A percentile compares a stretch with the other conserved stretches of the same genome.
Conservation (phyloP, 805 yeast genomes). For the Pichia pseudocactophila region DNA sequence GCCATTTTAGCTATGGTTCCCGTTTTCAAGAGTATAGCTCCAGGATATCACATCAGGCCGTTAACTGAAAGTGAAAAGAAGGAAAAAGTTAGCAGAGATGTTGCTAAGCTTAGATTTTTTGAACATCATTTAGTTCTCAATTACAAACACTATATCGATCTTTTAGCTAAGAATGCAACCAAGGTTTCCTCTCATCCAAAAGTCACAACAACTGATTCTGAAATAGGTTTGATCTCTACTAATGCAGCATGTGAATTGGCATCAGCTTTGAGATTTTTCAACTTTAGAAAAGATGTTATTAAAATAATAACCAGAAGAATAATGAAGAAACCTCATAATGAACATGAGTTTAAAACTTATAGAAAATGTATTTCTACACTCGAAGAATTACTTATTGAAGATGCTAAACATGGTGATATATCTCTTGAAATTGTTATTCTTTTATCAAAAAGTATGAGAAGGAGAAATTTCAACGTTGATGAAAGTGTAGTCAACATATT, state of each 20-base stretch:
- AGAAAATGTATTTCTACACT: slow-evolving; percentile 53
- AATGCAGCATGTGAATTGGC: slow-evolving; percentile 75
- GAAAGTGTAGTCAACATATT: slow-evolving; percentile 72
- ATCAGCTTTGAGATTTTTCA: slow-evolving; percentile 65
- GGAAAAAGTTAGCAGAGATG: slow-evolving; percentile 78
- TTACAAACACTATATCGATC: slow-evolving; percentile 58
- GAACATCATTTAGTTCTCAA: slow-evolving; percentile 70
- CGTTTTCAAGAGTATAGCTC: slow-evolving; percentile 76
- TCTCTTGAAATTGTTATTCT: slow-evolving; percentile 66
- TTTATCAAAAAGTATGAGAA: slow-evolving; percentile 59
- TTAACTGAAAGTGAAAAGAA: slow-evolving; percentile 71
- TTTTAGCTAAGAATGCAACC: slow-evolving; percentile 33
- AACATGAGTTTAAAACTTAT: slow-evolving; percentile 42
- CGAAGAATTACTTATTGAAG: slow-evolving; percentile 66
- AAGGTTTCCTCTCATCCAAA: slow-evolving; percentile 26
- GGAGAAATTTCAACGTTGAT: slow-evolving; percentile 71
- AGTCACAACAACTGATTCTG: slow-evolving; percentile 28
- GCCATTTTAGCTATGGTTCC: slow-evolving; percentile 75
- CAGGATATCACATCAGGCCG: slow-evolving; percentile 80
- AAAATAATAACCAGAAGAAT: slow-evolving; percentile 59
- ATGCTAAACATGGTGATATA: slow-evolving; percentile 68
- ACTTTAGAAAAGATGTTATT: slow-evolving; percentile 69
- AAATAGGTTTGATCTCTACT: slow-evolving; percentile 50
- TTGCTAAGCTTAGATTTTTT: slow-evolving; percentile 64
- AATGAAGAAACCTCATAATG: slow-evolving; percentile 45